These are phyloP conservation scores for Termitomyces sp. DNA, from an alignment of 1,284 basidiomycete species.

Conservation along the genomic window DNA sequence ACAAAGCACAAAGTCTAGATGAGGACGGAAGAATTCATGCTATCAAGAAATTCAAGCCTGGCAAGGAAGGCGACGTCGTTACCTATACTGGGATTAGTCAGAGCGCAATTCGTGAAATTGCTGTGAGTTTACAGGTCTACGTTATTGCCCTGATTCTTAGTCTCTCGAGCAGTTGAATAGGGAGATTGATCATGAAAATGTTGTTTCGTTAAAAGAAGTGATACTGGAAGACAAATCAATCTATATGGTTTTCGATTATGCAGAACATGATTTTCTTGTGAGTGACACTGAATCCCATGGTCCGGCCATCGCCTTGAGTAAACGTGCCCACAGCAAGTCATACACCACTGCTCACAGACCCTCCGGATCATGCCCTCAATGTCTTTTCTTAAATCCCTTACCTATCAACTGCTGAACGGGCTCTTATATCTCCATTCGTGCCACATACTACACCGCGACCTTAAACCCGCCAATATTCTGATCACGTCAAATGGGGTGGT, in stretches of 20 bases:
- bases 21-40: constrained; percentile 77
- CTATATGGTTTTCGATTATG: constrained; percentile 99
- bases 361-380: constrained; percentile 72
- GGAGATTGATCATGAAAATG: constrained; percentile 90
- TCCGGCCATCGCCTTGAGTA: constrained; percentile 2
- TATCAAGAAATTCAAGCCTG: constrained; percentile 99
- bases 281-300: constrained; percentile 25
- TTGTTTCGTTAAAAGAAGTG: constrained; percentile 89
- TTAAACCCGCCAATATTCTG: constrained; percentile 98
- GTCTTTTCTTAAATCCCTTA: constrained; percentile 85
- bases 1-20: constrained; percentile 85
- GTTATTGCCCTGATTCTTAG: not conserved
- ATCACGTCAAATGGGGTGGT: constrained; percentile 87
- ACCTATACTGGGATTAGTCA: constrained; percentile 98
- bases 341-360: constrained; percentile 93
- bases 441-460: constrained; percentile 93
- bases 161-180: constrained; percentile 69
- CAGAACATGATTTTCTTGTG: constrained; percentile 96
- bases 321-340: constrained; percentile 75
- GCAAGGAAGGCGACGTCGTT: constrained; percentile 92
- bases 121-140: constrained; percentile 49
- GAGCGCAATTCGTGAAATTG: constrained; percentile 94
- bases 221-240: constrained; percentile 97
- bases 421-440: constrained; percentile 92
- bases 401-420: constrained; percentile 95